Base-by-base conservation (phyloP, 2,329 filamentous ascomycete genomes). In the Cercospora nicotianae region DNA sequence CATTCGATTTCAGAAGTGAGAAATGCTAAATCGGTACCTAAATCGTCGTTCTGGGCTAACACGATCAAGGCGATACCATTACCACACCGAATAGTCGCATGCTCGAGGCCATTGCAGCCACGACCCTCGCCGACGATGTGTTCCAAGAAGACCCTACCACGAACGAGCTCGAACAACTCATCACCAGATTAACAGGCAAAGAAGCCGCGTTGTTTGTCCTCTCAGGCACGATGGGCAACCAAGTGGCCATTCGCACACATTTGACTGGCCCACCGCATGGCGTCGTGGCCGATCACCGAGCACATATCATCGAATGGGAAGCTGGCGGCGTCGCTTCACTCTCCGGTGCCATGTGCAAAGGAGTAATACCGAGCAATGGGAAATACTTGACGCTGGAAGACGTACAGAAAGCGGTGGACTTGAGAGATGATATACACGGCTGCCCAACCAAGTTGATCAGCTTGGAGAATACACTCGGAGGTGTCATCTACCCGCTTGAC, bases 201-300 rank as follows among this genome's bases (percentile, higher is more conserved):
- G 90, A 93, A 75, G 88, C 88, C 7, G 91, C 87, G 0, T 83
- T 97, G 4, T 89, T 97, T 64, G 92, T 97, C 65, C 84, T 96
- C 67, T 95, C 92, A 0, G 94, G 94, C 3, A 97, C 94, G 4
- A 97, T 97, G 93, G 71, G 93, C 48, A 97, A 97, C 80, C 93
- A 97, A 78, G 83, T 97, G 18, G 90, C 91, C 0, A 85, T 97
- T 51, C 88, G 94, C 45, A 86, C 91, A 1, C 90, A 95, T 67
- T 85, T 97, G 13, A 86, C 84, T 0, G 90, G 92, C 68, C 93
- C 94, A 13, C 94, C 94, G 0, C 89, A 96, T 77, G 87, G 87
- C 7, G 87, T 97, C 5, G 82, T 97, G 8, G 92, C 91, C 73
- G 94, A 97, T 77, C 83, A 89, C 70, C 87, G 92, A 36, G 87